Base-by-base conservation (phyloP, 495 filamentous ascomycete genomes). In the Penicillium ucsense region DNA sequence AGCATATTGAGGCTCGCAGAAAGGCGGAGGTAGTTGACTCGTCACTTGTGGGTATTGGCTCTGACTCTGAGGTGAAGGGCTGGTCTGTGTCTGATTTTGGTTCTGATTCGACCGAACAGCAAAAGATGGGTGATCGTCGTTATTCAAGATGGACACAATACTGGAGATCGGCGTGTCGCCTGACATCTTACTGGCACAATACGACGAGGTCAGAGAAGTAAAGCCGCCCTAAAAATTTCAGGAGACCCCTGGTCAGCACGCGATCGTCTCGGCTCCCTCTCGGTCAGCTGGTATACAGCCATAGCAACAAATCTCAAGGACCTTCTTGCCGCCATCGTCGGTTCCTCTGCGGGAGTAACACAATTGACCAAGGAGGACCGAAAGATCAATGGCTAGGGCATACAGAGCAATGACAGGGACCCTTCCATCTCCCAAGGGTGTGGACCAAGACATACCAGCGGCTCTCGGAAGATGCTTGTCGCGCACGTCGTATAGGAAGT, bases 141-240 rank as follows among this genome's bases (percentile, higher is more conserved):
- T 71, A 59, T 74, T 74, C 49, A 74, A 43, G 45, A 74, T 74
- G 28, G 71, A 74, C 48, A 72, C 68, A 50, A 74, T 65, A 51
- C 59, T 20, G 20, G 20, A 20, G 20, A 20, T 66, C 29, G 63
- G 51, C 52, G 54, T 62, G 53, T 61, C 59, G 50, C 60, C 56
- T 31, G 64, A 60, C 65, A 70, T 70, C 54, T 63, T 51, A 46
- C 56, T 49, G 31, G 37, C 8, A 46, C 47, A 53, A 49, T 49
- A 46, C 50, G 47, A 33, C 41, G 42, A 29, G 49, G 44, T 51
- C 45, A 62, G 47, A 45, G 52, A 45, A 43, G 47, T 51, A 46
- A 57, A 55, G 35, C 31, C 57, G 56, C 57, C 55, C 55, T 57
- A 55, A 41, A 47, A 41, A 46, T 34, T 9, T 9, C 1, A 20